A percentile compares a stretch with the other conserved stretches of the same genome.
phyloP scores from a whole-genome alignment of 208 protist species.

The Leishmania amazonensis region DNA sequence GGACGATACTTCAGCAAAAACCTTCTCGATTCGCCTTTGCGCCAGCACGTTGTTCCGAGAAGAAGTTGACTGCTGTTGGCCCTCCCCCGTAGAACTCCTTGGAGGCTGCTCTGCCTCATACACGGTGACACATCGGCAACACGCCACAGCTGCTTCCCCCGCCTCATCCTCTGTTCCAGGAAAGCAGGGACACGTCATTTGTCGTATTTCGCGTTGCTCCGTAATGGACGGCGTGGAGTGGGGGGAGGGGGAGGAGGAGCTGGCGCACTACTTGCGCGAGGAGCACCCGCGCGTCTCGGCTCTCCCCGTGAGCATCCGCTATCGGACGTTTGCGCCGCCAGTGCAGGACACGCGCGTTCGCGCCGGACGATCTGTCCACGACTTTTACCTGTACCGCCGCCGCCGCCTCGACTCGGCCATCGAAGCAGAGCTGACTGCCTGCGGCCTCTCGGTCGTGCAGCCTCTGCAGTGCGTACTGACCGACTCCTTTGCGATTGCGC shows the following conservation, averaged over 20 bases:
- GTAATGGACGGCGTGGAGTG: constrained; percentile 21
- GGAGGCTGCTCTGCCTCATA: background rate
- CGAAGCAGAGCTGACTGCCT: constrained; percentile 28
- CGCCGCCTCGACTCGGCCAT: constrained; percentile 26
- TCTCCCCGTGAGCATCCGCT: constrained; percentile 33
- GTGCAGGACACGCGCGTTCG: constrained; percentile 23
- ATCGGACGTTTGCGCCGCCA: constrained; percentile 28
- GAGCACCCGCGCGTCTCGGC: constrained; percentile 29
- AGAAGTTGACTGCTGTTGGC: too few species aligned
- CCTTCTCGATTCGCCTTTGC: background rate
- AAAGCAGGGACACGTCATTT: background rate
- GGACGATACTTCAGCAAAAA: background rate
- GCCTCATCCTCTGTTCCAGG: background rate
- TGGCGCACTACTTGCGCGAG: constrained; percentile 20
- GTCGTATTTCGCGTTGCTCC: background rate
- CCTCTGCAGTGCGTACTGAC: constrained; percentile 40
- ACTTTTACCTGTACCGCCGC: constrained; percentile 34
- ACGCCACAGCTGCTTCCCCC: background rate
- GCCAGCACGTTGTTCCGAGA: too few species aligned
- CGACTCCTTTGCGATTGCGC: constrained; percentile 59
- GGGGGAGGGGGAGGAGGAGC: constrained; percentile 31
- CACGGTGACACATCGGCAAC: background rate
- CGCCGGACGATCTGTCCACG: constrained; percentile 23
- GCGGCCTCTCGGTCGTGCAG: constrained; percentile 22
- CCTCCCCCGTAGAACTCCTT: too few species aligned